These are phyloP conservation scores for Hypoxylon trugodes DNA, from an alignment of 495 filamentous ascomycete genomes.

Conservation along the genomic window DNA sequence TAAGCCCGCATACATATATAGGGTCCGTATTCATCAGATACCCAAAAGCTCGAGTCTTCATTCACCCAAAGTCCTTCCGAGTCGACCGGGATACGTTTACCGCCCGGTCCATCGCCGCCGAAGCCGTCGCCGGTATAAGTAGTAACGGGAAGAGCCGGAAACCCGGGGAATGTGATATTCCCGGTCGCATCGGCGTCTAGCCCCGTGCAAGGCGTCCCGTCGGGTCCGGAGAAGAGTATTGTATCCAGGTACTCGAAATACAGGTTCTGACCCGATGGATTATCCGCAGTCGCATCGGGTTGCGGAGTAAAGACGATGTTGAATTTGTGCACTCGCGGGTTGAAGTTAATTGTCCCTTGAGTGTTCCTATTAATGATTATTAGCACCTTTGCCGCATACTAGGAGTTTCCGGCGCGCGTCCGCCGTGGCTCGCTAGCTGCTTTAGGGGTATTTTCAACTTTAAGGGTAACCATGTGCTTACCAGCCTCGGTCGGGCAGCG, in stretches of 20 bases:
- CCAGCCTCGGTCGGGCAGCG: conserved; percentile 80
- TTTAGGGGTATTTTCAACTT: not conserved
- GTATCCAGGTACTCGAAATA: conserved; percentile 71
- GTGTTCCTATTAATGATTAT: conserved; percentile 55
- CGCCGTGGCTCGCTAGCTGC: not conserved
- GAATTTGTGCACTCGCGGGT: conserved; percentile 78
- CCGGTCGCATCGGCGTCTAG: conserved; percentile 71
- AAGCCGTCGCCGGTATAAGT: conserved; percentile 80
- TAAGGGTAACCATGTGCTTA: conserved; percentile 36
- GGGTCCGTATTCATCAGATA: conserved; percentile 83
- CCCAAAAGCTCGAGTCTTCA: conserved; percentile 73
- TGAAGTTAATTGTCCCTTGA: conserved; percentile 77
- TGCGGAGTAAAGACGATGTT: conserved; percentile 64
- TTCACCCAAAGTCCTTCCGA: conserved; percentile 75
- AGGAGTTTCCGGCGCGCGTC: no score
- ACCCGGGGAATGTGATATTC: conserved; percentile 61
- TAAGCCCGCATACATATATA: conserved; percentile 64
- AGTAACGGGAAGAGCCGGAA: conserved; percentile 71
- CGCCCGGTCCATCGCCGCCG: conserved; percentile 65
- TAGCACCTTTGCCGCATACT: not conserved
- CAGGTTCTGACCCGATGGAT: conserved; percentile 71
- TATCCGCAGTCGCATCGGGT: conserved; percentile 59
- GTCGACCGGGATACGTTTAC: conserved; percentile 70
- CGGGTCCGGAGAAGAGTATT: conserved; percentile 71
- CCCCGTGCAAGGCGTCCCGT: conserved; percentile 74